Evolutionary conservation across 179 eudicot species (phyloP), one percentile per base, ranked within the genome.

Genomic region (Nepenthes alata): DNA sequence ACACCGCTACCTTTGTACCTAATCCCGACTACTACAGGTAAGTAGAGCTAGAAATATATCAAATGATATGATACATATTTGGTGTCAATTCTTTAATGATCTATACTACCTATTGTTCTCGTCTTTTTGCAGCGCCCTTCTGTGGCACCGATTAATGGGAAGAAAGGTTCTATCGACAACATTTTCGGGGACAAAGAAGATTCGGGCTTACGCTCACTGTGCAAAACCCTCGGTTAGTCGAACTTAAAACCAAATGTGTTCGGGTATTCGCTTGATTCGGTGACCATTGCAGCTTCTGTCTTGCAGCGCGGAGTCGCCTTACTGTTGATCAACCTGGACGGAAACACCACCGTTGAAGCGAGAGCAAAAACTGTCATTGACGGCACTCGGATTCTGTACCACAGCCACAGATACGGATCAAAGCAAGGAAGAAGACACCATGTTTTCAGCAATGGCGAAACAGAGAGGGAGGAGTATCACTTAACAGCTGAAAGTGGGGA

Each of bases 1-100:
- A 91, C 68, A 83, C 95, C 3, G 79, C 85, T 12, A 88, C 91
- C 35, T 91, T 86, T 64, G 83, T 69, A 13, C 98, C 98, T 49
- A 88, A 91, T 84, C 98, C 96, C 13, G 98, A 91, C 67, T 91
- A 91, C 75, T 91, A 91, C 77, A 88, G 97, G 97, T 88, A 36
- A 7, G 13, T 55, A 13, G 11, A 25, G 25, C 1, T 25, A 25
- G 25, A 25, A 25, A 25, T 25, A 25, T 25, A 25, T 25, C 25
- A 25, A 25, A 25, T 25, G 1, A 25, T 25, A 25, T 25, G 25
- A 25, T 0, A 25, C 25, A 25, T 25, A 25, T 25, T n/a, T n/a
- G n/a, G 25, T 25, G 25, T 25, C 25, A 25, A 25, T 25, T 25
- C 25, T 25, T 25, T 25, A 25, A 25, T 25, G 25, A 25, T n/a